Evolutionary conservation across 208 protist species (phyloP).

Genomic region (Trypanosoma vivax): DNA sequence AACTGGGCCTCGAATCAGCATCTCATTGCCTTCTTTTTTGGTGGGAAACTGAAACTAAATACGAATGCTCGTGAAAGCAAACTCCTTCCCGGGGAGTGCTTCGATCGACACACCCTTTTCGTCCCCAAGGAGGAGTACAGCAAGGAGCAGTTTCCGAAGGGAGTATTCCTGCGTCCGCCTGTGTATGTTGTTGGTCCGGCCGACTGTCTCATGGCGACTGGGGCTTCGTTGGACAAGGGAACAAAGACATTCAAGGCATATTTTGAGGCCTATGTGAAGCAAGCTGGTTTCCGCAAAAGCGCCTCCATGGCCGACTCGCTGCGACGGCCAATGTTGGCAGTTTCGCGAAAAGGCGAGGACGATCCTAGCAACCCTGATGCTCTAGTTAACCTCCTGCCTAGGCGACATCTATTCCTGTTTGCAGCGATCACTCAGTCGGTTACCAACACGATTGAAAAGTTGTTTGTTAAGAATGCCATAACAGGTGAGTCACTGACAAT

Average conservation of each 20-base stretch:
- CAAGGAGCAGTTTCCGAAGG: slow-evolving; percentile 49
- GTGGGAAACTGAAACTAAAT: slow-evolving; percentile 82
- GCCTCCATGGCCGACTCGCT: slow-evolving; percentile 71
- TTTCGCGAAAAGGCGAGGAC: slow-evolving; percentile 51
- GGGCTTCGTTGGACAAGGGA: slow-evolving; percentile 65
- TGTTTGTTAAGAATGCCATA: slow-evolving; percentile 86
- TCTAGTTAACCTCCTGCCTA: slow-evolving; percentile 79
- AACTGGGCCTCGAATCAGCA: slow-evolving; percentile 91
- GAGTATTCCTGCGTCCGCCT: slow-evolving; percentile 82
- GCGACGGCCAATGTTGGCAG: slow-evolving; percentile 46
- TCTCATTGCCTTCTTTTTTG: slow-evolving; percentile 86
- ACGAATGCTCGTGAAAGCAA: slow-evolving; percentile 83
- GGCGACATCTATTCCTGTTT: slow-evolving; percentile 82
- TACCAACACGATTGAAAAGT: slow-evolving; percentile 46
- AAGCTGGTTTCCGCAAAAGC: slow-evolving; percentile 83
- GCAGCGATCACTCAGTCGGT: slow-evolving; percentile 36
- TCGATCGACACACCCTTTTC: slow-evolving; percentile 80
- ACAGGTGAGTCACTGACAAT: slow-evolving; percentile 80
- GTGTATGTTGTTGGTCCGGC: slow-evolving; percentile 73
- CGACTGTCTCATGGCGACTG: slow-evolving; percentile 80
- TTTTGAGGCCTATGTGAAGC: slow-evolving; percentile 78
- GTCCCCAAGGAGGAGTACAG: slow-evolving; percentile 27
- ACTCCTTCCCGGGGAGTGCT: slow-evolving; percentile 62
- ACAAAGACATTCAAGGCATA: slow-evolving; percentile 82
- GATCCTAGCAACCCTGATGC: slow-evolving; percentile 49